Evolutionary conservation across 768 basidiomycete species (phyloP).

Genomic region (Candolleomyces efflorescens): DNA sequence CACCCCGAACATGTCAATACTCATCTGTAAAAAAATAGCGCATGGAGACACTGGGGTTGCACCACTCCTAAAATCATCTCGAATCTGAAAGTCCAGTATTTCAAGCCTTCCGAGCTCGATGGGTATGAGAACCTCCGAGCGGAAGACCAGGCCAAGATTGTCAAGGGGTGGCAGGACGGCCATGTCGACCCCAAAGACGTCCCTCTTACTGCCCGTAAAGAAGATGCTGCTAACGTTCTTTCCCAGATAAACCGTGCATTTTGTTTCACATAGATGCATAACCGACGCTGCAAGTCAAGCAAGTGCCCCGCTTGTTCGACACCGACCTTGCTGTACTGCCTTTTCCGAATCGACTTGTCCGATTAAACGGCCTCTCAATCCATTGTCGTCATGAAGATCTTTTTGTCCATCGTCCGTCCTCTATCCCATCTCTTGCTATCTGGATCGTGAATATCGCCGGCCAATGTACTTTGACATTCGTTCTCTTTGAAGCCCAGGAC

Average conservation of each 20-base stretch:
- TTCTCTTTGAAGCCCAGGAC: too few relatives aligned
- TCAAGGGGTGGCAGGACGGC: slow-evolving; percentile 70
- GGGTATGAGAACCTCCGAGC: slow-evolving; percentile 72
- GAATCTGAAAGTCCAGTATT: slow-evolving; percentile 65
- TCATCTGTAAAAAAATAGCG: too few relatives aligned
- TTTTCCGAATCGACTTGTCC: too few relatives aligned
- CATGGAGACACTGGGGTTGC: slow-evolving; percentile 96
- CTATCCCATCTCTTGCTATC: too few relatives aligned
- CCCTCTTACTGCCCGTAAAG: slow-evolving; percentile 27
- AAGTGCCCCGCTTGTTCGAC: slow-evolving; percentile 26
- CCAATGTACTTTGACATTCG: too few relatives aligned
- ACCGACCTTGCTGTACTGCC: too few relatives aligned
- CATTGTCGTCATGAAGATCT: too few relatives aligned
- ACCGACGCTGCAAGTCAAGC: slow-evolving; percentile 40
- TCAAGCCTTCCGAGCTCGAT: slow-evolving; percentile 67
- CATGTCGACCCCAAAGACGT: slow-evolving; percentile 83
- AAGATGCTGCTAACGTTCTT: too few relatives aligned
- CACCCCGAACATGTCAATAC: too few relatives aligned
- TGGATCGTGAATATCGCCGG: too few relatives aligned
- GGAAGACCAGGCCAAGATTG: slow-evolving; percentile 69
- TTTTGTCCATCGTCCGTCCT: too few relatives aligned
- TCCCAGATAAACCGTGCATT: slow-evolving; percentile 15
- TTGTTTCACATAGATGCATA: slow-evolving; percentile 11
- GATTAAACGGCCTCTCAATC: too few relatives aligned
- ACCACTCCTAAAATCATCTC: slow-evolving; percentile 61